Evolutionary conservation across 805 yeast genomes (phyloP).

Genomic region (Yamadazyma kitorensis): DNA sequence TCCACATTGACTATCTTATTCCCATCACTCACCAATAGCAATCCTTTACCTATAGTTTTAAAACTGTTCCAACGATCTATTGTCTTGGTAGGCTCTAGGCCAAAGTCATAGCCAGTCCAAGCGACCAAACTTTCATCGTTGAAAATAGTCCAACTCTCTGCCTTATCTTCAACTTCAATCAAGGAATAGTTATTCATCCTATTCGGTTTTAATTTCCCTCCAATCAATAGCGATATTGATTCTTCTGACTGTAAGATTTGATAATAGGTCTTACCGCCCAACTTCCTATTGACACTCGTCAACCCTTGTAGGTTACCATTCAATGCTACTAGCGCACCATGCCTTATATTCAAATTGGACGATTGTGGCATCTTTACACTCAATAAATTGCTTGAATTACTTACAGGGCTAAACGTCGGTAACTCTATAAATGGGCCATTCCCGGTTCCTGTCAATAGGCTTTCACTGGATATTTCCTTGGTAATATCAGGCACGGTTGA

Average conservation of each 20-base stretch:
- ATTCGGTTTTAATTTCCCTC: conserved; percentile 23
- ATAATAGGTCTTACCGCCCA: conserved; percentile 12
- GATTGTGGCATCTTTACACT: conserved; percentile 43
- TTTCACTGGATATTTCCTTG: conserved; percentile 8
- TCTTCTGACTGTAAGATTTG: conserved; percentile 13
- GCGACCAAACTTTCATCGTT: conserved; percentile 39
- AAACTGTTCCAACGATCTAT: conserved; percentile 23
- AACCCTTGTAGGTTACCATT: conserved; percentile 33
- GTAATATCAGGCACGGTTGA: conserved; percentile 1
- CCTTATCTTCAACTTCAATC: conserved; percentile 33
- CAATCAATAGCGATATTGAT: conserved; percentile 22
- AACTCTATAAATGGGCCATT: conserved; percentile 46
- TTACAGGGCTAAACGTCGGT: conserved; percentile 41
- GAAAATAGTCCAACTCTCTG: conserved; percentile 41
- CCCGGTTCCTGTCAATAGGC: conserved; percentile 38
- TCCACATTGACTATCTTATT: conserved; percentile 38
- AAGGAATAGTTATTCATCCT: conserved; percentile 33
- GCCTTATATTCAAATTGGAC: conserved; percentile 15
- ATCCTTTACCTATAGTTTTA: conserved; percentile 37
- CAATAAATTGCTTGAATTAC: conserved; percentile 34
- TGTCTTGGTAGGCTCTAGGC: conserved; percentile 16
- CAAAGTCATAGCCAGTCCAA: conserved; percentile 44
- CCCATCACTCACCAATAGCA: conserved; percentile 35
- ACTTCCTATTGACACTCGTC: conserved; percentile 9
- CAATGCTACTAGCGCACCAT: conserved; percentile 40